Conservation (phyloP, 306 rosid species). For the Pyrus pyrifolia region DNA sequence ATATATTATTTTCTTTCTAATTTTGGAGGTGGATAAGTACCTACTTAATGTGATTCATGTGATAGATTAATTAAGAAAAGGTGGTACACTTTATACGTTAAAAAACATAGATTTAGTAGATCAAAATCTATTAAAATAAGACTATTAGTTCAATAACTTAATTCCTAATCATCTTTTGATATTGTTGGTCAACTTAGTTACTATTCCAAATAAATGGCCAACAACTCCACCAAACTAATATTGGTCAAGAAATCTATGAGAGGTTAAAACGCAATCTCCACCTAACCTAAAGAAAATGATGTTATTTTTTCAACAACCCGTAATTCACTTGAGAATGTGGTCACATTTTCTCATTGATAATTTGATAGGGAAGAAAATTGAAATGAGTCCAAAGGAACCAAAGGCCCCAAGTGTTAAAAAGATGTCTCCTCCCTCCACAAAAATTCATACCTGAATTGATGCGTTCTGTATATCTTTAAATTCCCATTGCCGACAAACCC, state of each 20-base stretch:
- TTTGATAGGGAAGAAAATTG: neutral
- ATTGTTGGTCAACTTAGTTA: neutral
- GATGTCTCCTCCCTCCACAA: slow-evolving; percentile 31
- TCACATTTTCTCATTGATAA: neutral
- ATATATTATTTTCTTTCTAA: neutral
- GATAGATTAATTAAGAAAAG: neutral
- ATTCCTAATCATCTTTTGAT: neutral
- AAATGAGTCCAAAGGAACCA: slow-evolving; percentile 1
- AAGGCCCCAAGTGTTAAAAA: slow-evolving; percentile 30
- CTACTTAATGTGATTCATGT: neutral
- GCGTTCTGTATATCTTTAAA: slow-evolving; percentile 5
- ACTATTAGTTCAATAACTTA: neutral
- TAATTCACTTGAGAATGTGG: neutral
- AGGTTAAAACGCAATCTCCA: slow-evolving; percentile 13
- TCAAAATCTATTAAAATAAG: neutral
- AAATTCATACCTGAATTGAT: slow-evolving; percentile 28
- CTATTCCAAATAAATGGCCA: slow-evolving; percentile 17
- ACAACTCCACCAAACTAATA: slow-evolving; percentile 27
- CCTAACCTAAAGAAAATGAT: slow-evolving; percentile 16
- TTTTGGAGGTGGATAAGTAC: neutral
- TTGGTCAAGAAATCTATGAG: neutral
- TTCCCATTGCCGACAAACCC: slow-evolving; percentile 41
- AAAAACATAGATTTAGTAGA: neutral
- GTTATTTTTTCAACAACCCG: neutral
- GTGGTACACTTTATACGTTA: neutral